These are phyloP conservation scores for Lipomyces oligophaga DNA, from an alignment of 805 yeast genomes.

Conservation along the genomic window DNA sequence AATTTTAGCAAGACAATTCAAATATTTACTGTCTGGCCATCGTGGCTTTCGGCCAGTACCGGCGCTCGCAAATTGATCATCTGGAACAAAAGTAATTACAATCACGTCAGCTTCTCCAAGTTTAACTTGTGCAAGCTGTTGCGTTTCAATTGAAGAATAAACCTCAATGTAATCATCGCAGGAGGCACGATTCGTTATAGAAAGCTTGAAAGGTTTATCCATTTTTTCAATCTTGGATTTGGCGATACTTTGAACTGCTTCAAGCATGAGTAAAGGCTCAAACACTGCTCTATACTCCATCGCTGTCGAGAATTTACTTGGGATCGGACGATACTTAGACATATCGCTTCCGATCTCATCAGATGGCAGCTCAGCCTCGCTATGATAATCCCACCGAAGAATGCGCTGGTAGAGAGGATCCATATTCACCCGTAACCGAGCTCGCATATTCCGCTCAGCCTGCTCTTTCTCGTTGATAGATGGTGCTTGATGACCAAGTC, in stretches of 20 bases:
- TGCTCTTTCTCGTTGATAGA: constrained; percentile 45
- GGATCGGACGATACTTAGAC: constrained; percentile 46
- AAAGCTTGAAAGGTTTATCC: constrained; percentile 58
- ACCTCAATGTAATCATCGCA: constrained; percentile 87
- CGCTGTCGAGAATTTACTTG: constrained; percentile 53
- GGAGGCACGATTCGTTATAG: constrained; percentile 74
- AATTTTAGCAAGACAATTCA: constrained; percentile 75
- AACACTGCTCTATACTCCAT: constrained; percentile 65
- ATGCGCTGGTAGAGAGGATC: constrained; percentile 68
- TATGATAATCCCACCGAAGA: constrained; percentile 71
- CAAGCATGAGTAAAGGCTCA: constrained; percentile 78
- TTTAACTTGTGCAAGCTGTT: constrained; percentile 48
- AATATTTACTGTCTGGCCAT: constrained; percentile 26
- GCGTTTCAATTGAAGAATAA: constrained; percentile 62
- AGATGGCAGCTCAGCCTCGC: constrained; percentile 56
- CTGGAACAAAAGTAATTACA: constrained; percentile 55
- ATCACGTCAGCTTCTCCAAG: constrained; percentile 74
- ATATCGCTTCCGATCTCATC: constrained; percentile 39
- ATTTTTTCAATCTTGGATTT: constrained; percentile 62
- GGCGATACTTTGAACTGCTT: constrained; percentile 89
- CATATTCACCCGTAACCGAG: constrained; percentile 71
- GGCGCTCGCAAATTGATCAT: constrained; percentile 30
- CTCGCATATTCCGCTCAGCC: constrained; percentile 74
- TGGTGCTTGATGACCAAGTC: constrained; percentile 12
- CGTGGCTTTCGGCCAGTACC: constrained; percentile 3